Evolutionary conservation across 2,329 filamentous ascomycete species (phyloP).

Genomic region (Zopfia rhizophila): DNA sequence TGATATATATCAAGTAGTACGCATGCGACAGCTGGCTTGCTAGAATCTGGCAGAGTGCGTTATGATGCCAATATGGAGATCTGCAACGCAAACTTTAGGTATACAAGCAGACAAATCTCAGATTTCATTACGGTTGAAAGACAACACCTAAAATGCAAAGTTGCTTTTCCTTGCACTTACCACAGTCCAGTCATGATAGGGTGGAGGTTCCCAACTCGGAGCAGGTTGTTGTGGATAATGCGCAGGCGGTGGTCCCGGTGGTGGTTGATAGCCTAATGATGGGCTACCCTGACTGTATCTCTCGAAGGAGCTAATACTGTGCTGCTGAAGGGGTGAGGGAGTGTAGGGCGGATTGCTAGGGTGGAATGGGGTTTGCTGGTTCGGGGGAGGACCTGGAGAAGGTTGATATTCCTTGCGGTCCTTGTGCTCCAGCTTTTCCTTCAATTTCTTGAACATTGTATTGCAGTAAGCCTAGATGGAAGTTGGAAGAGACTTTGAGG

Average conservation of each 20-base stretch:
- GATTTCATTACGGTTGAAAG: no score
- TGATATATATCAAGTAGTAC: no score
- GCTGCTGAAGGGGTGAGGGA: constrained; percentile 26
- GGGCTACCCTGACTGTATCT: constrained; percentile 32
- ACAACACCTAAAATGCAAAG: no score
- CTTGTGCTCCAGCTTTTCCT: constrained; percentile 45
- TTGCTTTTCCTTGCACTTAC: no score
- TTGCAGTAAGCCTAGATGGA: no score
- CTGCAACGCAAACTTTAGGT: no score
- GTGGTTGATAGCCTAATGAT: constrained; percentile 31
- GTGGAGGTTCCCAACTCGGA: constrained; percentile 58
- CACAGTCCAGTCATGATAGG: constrained; percentile 76
- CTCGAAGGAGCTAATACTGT: constrained; percentile 27
- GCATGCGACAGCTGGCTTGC: no score
- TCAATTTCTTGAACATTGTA: constrained; percentile 50
- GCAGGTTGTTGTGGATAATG: constrained; percentile 44
- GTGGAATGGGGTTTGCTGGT: constrained; percentile 23
- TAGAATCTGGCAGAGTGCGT: no score
- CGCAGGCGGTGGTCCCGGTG: constrained; percentile 36
- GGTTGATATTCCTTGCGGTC: constrained; percentile 25
- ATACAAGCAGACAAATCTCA: no score
- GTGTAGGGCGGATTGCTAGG: constrained; percentile 39
- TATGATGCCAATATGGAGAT: no score
- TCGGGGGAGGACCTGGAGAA: constrained; percentile 25
- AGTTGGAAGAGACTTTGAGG: no score